These are phyloP conservation scores for Uronychia binucleata DNA, from an alignment of 73 alveolate genomes.

Conservation along the genomic window DNA sequence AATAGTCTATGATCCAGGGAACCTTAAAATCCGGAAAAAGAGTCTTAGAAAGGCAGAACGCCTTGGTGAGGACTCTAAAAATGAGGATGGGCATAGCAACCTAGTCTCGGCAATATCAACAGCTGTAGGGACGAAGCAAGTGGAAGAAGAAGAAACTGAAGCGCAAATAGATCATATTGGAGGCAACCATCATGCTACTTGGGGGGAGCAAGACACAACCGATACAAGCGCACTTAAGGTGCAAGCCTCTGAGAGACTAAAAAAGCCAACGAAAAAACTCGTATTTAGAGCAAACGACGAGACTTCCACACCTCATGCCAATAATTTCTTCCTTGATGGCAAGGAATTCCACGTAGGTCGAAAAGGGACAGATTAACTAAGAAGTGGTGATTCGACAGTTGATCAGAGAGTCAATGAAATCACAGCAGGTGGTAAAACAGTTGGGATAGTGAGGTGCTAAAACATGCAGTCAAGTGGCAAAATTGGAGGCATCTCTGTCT, in stretches of 20 bases:
- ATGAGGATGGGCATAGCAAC: background rate
- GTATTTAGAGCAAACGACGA: background rate
- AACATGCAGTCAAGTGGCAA: background rate
- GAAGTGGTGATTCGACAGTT: background rate
- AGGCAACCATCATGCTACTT: background rate
- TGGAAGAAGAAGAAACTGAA: background rate
- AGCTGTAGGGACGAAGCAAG: background rate
- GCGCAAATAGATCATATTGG: background rate
- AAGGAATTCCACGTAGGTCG: background rate
- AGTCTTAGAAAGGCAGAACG: background rate
- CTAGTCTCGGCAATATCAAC: too few species aligned
- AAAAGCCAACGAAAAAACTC: background rate
- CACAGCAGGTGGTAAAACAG: background rate
- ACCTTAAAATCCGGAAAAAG: background rate
- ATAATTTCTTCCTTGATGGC: background rate
- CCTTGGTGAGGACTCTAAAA: background rate
- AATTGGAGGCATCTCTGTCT: background rate
- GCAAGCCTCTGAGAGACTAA: background rate
- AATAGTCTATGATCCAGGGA: background rate
- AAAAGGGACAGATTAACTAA: background rate
- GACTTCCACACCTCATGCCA: background rate
- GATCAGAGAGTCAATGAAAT: background rate
- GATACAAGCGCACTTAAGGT: too few species aligned
- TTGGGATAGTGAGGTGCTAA: background rate
- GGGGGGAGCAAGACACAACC: background rate